These are phyloP conservation scores for Beauveria sp. DNA, from an alignment of 2,329 filamentous ascomycete genomes.

Conservation along the genomic window DNA sequence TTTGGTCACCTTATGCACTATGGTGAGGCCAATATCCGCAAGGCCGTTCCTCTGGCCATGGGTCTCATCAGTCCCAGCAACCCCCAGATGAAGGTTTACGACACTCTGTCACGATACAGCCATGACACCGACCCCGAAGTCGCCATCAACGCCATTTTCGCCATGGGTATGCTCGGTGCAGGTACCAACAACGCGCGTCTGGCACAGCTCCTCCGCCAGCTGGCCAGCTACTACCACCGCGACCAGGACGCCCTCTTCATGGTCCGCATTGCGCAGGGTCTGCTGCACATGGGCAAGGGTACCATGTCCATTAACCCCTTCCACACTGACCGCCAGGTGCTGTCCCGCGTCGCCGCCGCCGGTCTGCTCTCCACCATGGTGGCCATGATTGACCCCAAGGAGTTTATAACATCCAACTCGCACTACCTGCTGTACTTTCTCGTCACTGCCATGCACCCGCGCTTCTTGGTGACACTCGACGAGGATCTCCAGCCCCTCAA, in stretches of 20 bases:
- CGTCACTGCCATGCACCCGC: constrained; percentile 91
- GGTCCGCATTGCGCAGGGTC: constrained; percentile 95
- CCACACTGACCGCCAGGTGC: constrained; percentile 94
- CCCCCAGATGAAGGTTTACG: constrained; percentile 99
- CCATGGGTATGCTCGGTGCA: constrained; percentile 93
- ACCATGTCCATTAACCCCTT: constrained; percentile 96
- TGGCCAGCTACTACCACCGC: constrained; percentile 96
- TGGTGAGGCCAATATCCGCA: constrained; percentile 92
- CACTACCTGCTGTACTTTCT: constrained; percentile 98
- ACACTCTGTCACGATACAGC: constrained; percentile 92
- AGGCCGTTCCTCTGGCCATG: constrained; percentile 93
- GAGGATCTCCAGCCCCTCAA: constrained; percentile 89
- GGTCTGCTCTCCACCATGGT: constrained; percentile 86
- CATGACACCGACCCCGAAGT: constrained; percentile 99
- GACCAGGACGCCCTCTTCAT: constrained; percentile 97
- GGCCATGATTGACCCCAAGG: constrained; percentile 91
- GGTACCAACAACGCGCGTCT: constrained; percentile 97
- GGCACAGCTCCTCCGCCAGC: constrained; percentile 85
- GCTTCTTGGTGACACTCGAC: constrained; percentile 92
- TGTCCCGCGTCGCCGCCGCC: constrained; percentile 84
- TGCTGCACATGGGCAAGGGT: constrained; percentile 98
- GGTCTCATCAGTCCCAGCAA: constrained; percentile 95
- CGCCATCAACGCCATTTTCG: constrained; percentile 96
- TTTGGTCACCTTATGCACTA: constrained; percentile 99
- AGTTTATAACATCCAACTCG: constrained; percentile 57